Evolutionary conservation across 225 moss, liverwort and hornwort species (phyloP), one percentile per base, ranked within the genome.

Genomic region (Bryum argenteum): DNA sequence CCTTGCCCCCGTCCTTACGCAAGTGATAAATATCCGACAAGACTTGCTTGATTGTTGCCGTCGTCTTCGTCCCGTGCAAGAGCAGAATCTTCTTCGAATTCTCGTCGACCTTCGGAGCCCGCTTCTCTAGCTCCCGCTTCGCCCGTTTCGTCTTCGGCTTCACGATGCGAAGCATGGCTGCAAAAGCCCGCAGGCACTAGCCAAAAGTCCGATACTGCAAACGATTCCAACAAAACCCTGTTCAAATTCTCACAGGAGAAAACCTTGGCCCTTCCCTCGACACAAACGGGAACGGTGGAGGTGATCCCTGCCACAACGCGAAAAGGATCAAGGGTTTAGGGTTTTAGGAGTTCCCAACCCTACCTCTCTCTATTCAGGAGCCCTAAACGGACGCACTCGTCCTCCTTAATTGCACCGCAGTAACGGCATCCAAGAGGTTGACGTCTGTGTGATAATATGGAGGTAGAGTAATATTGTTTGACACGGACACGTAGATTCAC

Each of bases 81-180:
- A 98, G 89, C 71, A 98, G 72, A 6, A 91, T 53, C 87, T 89
- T 98, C 89, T 94, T 98, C 11, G 79, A 65, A 74, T 91, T 94
- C 78, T 98, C 97, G 9, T 91, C 97, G 11, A 92, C 57, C 82
- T 98, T 98, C 23, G 94, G 94, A 16, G 97, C 94, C 20, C 97
- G 89, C 74, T 94, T 94, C 76, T 98, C 97, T 1, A 98, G 79
- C 64, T 85, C 70, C 42, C 97, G 88, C 71, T 91, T 89, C 54
- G 82, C 88, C 51, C 94, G 78, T 73, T 89, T 94, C 54, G 88
- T 91, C 87, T 98, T 98, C 42, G 94, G 92, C 78, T 98, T 98
- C 88, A 87, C 89, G 20, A 94, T 83, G 2, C 92, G 91, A 79
- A 98, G 83, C 97, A 98, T 98, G 68, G 75, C 80, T 80, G 64